Evolutionary conservation across 2,329 filamentous ascomycete genomes (phyloP).

Genomic region (Aureobasidium sp.): DNA sequence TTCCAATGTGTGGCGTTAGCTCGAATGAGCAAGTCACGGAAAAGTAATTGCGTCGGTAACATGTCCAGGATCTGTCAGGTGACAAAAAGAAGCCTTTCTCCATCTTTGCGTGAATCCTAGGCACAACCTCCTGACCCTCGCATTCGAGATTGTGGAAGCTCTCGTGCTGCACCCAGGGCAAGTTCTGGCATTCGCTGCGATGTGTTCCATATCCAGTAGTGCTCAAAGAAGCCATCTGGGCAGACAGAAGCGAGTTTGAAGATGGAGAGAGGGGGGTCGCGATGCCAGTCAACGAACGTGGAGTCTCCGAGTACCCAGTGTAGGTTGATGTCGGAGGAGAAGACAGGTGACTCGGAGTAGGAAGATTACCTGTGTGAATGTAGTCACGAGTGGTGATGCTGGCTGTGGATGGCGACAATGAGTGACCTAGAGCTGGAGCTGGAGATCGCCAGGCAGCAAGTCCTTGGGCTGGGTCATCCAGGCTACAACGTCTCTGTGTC

Average conservation of each 20-base stretch:
- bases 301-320: slow-evolving; percentile 26
- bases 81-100: slow-evolving; percentile 81
- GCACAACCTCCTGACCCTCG: slow-evolving; percentile 51
- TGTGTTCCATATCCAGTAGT: slow-evolving; percentile 20
- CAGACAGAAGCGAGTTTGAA: slow-evolving; percentile 8
- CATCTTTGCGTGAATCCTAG: slow-evolving; percentile 70
- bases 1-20: slow-evolving; percentile 53
- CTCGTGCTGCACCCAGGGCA: slow-evolving; percentile 39
- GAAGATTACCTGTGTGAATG: slow-evolving; percentile 24
- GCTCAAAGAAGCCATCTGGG: slow-evolving; percentile 23
- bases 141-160: slow-evolving; percentile 56
- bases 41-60: slow-evolving; percentile 88
- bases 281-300: slow-evolving; percentile 21
- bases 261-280: slow-evolving; percentile 20
- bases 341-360: slow-evolving; percentile 23
- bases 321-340: slow-evolving; percentile 22
- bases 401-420: slow-evolving; percentile 1
- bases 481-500: slow-evolving; percentile 6
- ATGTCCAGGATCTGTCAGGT: slow-evolving; percentile 74
- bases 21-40: slow-evolving; percentile 73
- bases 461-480: slow-evolving; percentile 14
- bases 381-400: slow-evolving; percentile 10
- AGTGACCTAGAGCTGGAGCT: slow-evolving; percentile 15
- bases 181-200: slow-evolving; percentile 28
- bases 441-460: slow-evolving; percentile 23